Base-by-base conservation (phyloP, 2,329 filamentous ascomycete genomes). In the Apiospora sp. region DNA sequence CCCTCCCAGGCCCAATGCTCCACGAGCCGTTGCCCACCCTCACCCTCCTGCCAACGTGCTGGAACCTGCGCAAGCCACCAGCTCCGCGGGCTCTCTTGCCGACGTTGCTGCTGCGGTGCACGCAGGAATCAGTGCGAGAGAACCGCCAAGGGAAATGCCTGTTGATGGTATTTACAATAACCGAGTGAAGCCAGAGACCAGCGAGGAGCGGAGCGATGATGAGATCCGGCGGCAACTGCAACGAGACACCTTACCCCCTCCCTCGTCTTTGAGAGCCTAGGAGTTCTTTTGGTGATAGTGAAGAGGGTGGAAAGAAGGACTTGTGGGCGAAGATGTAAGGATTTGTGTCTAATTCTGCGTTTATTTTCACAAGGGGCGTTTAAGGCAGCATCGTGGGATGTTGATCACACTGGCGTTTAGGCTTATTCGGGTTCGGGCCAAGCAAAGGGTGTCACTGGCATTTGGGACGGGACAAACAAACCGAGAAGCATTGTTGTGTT, bases 221-320 rank as follows among this genome's bases (percentile, higher is more conserved):
- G 88, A 90, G 70, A 86, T 90, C 64, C 87, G 88, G 72, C 82
- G 86, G 58, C 88, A 90, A 76, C 78, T 90, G 72, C 86, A 87
- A 75, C 77, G 82, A 1, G 84, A 86, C 24, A 81, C 78, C 13
- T 73, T 76, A 73, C 82, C 75, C 74, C 81, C 75, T 71, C 81
- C 74, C 67, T 79, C 80, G 27, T 78, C 80, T 7, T 72, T 80
- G 71, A 76, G 78, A 71, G 74, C 76, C 58, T 80, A 79, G 76
- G 22, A 37, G 13, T 13, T 10, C 68, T 37, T 30, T 49, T 49
- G 58, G 22, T 64, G 58, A 54, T 49, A 22, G 19, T 6, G 43
- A 67, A 49, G 58, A 49, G 44, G 46, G 34, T n/a, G 22, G 19
- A 30, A 41, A 30, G 10, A 24, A 14, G 19, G 12, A 41, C 8